Evolutionary conservation across 805 yeast species (phyloP).

Genomic region (Yarrowia phangngaensis): DNA sequence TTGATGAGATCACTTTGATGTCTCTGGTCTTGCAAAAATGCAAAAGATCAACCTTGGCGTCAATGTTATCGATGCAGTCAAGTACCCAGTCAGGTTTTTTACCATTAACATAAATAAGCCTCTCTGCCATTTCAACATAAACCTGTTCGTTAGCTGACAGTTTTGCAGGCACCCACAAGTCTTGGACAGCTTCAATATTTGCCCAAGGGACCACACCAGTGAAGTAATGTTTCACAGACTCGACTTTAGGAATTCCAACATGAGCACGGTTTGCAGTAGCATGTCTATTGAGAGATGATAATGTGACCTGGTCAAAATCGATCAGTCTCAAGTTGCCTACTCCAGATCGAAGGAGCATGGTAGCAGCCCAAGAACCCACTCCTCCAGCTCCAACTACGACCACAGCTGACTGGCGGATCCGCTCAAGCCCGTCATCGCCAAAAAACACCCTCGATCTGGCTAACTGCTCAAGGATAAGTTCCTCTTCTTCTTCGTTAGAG

Average conservation of each 20-base stretch:
- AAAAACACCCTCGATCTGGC: slow-evolving; percentile 92
- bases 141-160: slow-evolving; percentile 48
- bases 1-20: slow-evolving; percentile 76
- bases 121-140: slow-evolving; percentile 55
- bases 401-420: slow-evolving; percentile 64
- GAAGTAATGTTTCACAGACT: slow-evolving; percentile 67
- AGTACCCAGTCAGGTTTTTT: slow-evolving; percentile 72
- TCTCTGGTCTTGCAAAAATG: slow-evolving; percentile 60
- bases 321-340: slow-evolving; percentile 71
- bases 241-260: slow-evolving; percentile 90
- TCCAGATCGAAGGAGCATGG: slow-evolving; percentile 90
- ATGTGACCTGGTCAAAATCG: slow-evolving; percentile 94
- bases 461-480: slow-evolving; percentile 80
- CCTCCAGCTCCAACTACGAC: slow-evolving; percentile 96
- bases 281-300: slow-evolving; percentile 88
- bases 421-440: slow-evolving; percentile 76
- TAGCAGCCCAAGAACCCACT: slow-evolving; percentile 94
- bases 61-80: slow-evolving; percentile 95
- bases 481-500: slow-evolving; percentile 43
- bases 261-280: slow-evolving; percentile 88
- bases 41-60: slow-evolving; percentile 89
- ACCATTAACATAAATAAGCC: slow-evolving; percentile 40
- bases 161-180: slow-evolving; percentile 53
- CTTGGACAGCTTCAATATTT: slow-evolving; percentile 68
- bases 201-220: slow-evolving; percentile 90